Evolutionary conservation across 129 eudicot species (phyloP).

Genomic region (Tagetes patula): DNA sequence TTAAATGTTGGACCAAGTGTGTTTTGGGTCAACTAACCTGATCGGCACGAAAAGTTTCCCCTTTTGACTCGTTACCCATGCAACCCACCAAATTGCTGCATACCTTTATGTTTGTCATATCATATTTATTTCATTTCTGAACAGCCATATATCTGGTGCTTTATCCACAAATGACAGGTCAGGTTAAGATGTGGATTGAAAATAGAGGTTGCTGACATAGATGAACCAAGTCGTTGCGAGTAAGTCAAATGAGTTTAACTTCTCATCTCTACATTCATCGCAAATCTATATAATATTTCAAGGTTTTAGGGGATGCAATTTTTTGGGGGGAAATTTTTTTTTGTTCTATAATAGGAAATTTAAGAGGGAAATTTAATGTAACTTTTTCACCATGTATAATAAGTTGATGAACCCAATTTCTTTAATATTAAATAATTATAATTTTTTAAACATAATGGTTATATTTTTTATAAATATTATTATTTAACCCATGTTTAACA

Average conservation of each 20-base stretch:
- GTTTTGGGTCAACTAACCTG: background rate
- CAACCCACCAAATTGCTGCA: background rate
- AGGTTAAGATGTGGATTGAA: slow-evolving; percentile 82
- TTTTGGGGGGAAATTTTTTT: no score
- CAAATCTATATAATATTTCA: no score
- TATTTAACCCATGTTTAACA: no score
- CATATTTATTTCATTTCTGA: background rate
- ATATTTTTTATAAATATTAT: no score
- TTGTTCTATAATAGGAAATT: no score
- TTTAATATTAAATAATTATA: no score
- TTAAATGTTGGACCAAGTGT: background rate
- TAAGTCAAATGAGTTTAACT: slow-evolving; percentile 25
- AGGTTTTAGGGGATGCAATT: no score
- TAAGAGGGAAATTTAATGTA: no score
- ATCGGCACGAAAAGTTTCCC: background rate
- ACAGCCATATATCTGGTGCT: slow-evolving; percentile 21
- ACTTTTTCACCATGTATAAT: no score
- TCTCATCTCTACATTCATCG: background rate
- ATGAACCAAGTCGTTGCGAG: slow-evolving; percentile 99
- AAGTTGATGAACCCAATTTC: no score
- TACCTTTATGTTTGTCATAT: background rate
- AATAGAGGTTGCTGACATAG: slow-evolving; percentile 73
- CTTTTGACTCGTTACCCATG: background rate
- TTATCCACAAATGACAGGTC: slow-evolving; percentile 45
- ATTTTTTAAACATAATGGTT: no score